These are phyloP conservation scores for Neocatenulostroma microsporum DNA, from an alignment of 2,329 filamentous ascomycete genomes.

Conservation along the genomic window DNA sequence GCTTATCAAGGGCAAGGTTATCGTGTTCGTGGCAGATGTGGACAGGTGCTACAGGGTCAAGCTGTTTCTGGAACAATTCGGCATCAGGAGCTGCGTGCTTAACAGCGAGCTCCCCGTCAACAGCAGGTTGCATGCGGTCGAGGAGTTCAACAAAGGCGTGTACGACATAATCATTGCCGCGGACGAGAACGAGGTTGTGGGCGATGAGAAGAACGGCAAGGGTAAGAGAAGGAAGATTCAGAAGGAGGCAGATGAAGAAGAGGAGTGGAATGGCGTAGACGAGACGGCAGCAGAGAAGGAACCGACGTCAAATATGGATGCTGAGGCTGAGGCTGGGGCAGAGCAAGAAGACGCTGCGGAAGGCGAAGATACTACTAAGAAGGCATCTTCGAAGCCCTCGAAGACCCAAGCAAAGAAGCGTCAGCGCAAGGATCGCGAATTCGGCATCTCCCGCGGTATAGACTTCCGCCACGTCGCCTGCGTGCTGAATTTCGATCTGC, in stretches of 20 bases:
- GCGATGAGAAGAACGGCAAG: slow-evolving; percentile 48
- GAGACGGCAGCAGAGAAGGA: no score
- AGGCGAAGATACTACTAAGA: slow-evolving; percentile 25
- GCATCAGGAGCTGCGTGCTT: slow-evolving; percentile 83
- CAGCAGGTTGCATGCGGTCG: slow-evolving; percentile 84
- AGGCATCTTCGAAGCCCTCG: slow-evolving; percentile 34
- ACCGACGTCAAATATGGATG: no score
- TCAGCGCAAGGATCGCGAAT: slow-evolving; percentile 71
- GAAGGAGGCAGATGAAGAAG: slow-evolving; percentile 29
- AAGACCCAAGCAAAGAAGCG: slow-evolving; percentile 56
- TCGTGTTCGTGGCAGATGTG: slow-evolving; percentile 76
- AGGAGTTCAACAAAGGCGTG: slow-evolving; percentile 93
- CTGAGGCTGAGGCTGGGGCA: slow-evolving; percentile 16
- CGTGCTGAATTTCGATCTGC: slow-evolving; percentile 95
- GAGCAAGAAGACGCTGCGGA: slow-evolving; percentile 20
- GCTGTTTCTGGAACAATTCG: slow-evolving; percentile 93
- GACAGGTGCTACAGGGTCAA: slow-evolving; percentile 88
- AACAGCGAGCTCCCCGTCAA: slow-evolving; percentile 95
- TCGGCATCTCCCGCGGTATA: slow-evolving; percentile 89
- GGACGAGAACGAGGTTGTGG: slow-evolving; percentile 80
- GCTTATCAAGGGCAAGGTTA: slow-evolving; percentile 85
- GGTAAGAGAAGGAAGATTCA: slow-evolving; percentile 21
- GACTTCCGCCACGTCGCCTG: slow-evolving; percentile 94
- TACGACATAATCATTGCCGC: slow-evolving; percentile 98
- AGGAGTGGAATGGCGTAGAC: no score